These are phyloP conservation scores for Cyberlindnera bimundalis DNA, from an alignment of 805 yeast species.

Conservation along the genomic window DNA sequence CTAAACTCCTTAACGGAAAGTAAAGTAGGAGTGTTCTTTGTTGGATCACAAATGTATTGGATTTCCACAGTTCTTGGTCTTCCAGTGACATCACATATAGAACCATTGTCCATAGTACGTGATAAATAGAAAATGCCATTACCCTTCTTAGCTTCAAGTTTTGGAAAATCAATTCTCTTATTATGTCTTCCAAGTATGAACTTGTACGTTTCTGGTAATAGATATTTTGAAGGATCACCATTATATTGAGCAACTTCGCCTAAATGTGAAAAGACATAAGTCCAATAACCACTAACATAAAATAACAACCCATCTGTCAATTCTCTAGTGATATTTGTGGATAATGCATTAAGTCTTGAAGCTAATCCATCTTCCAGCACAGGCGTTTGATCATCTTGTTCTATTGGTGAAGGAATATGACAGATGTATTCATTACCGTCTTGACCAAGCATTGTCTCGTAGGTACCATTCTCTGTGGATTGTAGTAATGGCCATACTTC, in stretches of 20 bases:
- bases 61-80: slow-evolving; percentile 22
- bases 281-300: slow-evolving; percentile 15
- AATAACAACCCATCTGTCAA: slow-evolving; percentile 1
- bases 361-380: background rate
- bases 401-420: background rate
- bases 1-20: slow-evolving; percentile 19
- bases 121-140: slow-evolving; percentile 10
- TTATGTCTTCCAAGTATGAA: slow-evolving; percentile 10
- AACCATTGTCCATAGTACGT: slow-evolving; percentile 16
- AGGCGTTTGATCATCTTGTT: background rate
- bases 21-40: background rate
- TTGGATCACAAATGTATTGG: slow-evolving; percentile 24
- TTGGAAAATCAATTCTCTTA: background rate
- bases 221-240: slow-evolving; percentile 8
- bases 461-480: background rate
- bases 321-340: background rate
- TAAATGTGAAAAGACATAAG: slow-evolving; percentile 11
- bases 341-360: slow-evolving; percentile 1
- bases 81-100: slow-evolving; percentile 27
- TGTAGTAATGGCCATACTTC: slow-evolving; percentile 5
- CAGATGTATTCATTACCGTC: slow-evolving; percentile 13
- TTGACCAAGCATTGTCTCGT: slow-evolving; percentile 2
- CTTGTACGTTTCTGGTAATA: background rate
- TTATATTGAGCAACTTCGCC: slow-evolving; percentile 18
- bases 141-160: slow-evolving; percentile 8